Percentiles rank a stretch among this genome's conserved stretches.
phyloP scores from a whole-genome alignment of 2,329 filamentous ascomycete species.

The Paradendryphiella salina region DNA sequence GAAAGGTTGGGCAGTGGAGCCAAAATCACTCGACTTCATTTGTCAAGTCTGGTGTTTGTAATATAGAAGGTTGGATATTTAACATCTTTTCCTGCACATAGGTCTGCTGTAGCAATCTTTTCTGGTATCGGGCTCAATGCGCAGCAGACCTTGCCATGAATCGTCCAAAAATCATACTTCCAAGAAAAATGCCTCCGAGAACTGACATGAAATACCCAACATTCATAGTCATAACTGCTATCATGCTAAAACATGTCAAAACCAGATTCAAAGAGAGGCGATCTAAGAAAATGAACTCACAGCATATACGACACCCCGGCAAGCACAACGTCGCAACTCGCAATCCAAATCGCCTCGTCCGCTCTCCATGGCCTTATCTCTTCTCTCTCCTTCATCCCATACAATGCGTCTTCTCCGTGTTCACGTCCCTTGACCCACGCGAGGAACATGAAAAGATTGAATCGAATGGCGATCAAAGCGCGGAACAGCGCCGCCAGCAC shows the following conservation, averaged over 20 bases:
- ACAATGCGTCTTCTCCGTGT: slow-evolving; percentile 56
- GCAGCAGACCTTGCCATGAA: slow-evolving; percentile 48
- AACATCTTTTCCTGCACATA: too few species aligned
- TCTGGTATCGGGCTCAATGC: neutral
- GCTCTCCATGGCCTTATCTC: slow-evolving; percentile 69
- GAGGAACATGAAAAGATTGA: slow-evolving; percentile 54
- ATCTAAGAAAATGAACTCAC: slow-evolving; percentile 58
- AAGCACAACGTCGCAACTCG: slow-evolving; percentile 70
- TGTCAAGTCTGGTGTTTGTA: too few species aligned
- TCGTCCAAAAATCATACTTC: slow-evolving; percentile 75
- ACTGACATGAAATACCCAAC: slow-evolving; percentile 79
- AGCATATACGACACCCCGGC: slow-evolving; percentile 79
- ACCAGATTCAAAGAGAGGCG: neutral
- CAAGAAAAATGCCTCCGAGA: slow-evolving; percentile 74
- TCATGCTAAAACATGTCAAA: slow-evolving; percentile 64
- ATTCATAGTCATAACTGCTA: slow-evolving; percentile 87
- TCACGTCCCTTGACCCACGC: slow-evolving; percentile 60
- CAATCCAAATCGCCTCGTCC: slow-evolving; percentile 73
- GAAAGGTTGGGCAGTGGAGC: too few species aligned
- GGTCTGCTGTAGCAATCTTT: too few species aligned
- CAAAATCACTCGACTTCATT: too few species aligned
- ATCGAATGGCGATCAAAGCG: slow-evolving; percentile 68
- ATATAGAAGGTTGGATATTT: too few species aligned
- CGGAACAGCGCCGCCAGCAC: slow-evolving; percentile 70
- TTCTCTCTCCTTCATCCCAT: too few species aligned